Evolutionary conservation across 2,329 filamentous ascomycete genomes (phyloP).

Genomic region (Pseudocercospora macadamiae): DNA sequence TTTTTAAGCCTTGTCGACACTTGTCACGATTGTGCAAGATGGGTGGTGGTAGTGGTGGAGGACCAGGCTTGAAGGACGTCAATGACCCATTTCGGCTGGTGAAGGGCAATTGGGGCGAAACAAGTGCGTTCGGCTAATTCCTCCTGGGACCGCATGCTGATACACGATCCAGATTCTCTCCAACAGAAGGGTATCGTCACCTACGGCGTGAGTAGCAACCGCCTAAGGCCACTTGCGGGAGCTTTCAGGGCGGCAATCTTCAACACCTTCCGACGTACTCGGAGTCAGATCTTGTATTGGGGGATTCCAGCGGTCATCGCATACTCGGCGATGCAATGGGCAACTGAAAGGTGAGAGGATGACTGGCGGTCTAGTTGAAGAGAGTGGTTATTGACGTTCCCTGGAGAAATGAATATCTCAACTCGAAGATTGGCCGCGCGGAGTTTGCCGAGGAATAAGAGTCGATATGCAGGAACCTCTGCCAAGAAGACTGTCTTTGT

Average conservation of each 20-base stretch:
- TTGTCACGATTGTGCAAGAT: not conserved
- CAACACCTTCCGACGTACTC: constrained; percentile 89
- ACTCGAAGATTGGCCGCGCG: constrained; percentile 73
- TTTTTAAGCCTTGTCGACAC: not conserved
- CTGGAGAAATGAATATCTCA: constrained; percentile 74
- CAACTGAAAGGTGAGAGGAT: constrained; percentile 74
- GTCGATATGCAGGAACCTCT: no score
- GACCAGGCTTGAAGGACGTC: constrained; percentile 6
- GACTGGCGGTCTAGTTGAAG: not conserved
- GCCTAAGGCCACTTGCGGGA: constrained; percentile 83
- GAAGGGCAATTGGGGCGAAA: constrained; percentile 19
- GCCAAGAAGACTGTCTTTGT: no score
- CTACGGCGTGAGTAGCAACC: constrained; percentile 82
- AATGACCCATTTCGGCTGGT: constrained; percentile 14
- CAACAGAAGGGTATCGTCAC: constrained; percentile 63
- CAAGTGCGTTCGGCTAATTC: not conserved
- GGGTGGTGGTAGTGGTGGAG: not conserved
- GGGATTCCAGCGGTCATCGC: constrained; percentile 74
- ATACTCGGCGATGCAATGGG: constrained; percentile 89
- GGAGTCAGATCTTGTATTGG: constrained; percentile 85
- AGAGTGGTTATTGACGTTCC: constrained; percentile 6
- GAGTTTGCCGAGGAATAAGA: constrained; percentile 50
- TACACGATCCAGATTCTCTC: constrained; percentile 44
- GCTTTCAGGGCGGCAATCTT: constrained; percentile 80
- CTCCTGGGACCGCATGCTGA: not conserved